Evolutionary conservation across 139 green algal species (phyloP).

Genomic region (Chlorella sp.): DNA sequence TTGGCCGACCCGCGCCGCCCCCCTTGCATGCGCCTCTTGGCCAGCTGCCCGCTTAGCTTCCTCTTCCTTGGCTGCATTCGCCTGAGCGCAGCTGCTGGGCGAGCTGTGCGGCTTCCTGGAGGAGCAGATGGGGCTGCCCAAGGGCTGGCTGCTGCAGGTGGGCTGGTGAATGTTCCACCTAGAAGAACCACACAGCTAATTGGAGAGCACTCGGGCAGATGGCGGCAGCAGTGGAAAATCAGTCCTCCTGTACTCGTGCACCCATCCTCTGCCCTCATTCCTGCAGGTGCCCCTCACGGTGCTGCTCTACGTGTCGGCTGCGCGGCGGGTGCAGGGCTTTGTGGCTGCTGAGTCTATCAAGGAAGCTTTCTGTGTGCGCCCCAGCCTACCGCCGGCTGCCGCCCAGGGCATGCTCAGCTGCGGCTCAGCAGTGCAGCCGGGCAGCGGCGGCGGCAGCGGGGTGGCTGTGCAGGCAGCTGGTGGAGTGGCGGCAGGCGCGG

Average conservation of each 20-base stretch:
- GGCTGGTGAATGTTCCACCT: too few species aligned
- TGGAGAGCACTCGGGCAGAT: too few species aligned
- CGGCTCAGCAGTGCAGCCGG: background rate
- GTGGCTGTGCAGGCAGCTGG: background rate
- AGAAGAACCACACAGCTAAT: too few species aligned
- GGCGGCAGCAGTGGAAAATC: too few species aligned
- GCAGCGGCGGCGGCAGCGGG: background rate
- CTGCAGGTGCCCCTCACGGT: background rate
- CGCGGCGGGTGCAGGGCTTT: slow-evolving; percentile 40
- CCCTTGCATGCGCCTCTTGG: background rate
- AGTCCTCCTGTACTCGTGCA: too few species aligned
- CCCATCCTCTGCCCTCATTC: background rate
- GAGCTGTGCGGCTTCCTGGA: slow-evolving; percentile 49
- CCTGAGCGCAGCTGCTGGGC: slow-evolving; percentile 33
- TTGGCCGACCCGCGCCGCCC: background rate
- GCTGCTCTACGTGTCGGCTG: slow-evolving; percentile 44
- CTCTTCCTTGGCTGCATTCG: background rate
- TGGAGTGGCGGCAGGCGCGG: background rate
- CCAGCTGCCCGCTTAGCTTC: too few species aligned
- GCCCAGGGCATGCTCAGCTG: slow-evolving; percentile 17
- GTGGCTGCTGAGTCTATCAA: slow-evolving; percentile 39
- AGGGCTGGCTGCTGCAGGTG: slow-evolving; percentile 47
- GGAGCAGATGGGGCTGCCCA: slow-evolving; percentile 49
- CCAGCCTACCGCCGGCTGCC: background rate
- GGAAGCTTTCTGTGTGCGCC: slow-evolving; percentile 14